Percentiles rank a stretch among this genome's conserved stretches.
phyloP scores from a whole-genome alignment of 495 filamentous ascomycete genomes.

The Letharia columbiana region DNA sequence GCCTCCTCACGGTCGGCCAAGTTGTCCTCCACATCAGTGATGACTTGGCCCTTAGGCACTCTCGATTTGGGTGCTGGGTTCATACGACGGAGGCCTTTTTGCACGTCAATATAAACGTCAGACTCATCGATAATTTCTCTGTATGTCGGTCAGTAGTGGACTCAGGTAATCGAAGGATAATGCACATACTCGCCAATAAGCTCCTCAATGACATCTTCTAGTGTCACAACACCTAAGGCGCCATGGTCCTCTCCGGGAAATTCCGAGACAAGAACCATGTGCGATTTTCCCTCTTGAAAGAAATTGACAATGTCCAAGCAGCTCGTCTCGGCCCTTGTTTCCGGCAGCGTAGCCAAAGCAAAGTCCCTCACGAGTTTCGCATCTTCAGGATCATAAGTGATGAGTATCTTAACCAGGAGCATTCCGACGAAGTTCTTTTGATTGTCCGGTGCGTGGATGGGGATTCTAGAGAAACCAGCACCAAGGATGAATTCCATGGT shows the following conservation, averaged over 20 bases:
- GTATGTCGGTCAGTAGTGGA: conserved; percentile 21
- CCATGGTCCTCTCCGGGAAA: conserved; percentile 81
- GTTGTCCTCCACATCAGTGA: conserved; percentile 28
- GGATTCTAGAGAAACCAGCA: conserved; percentile 90
- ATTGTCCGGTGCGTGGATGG: conserved; percentile 82
- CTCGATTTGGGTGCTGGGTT: conserved; percentile 55
- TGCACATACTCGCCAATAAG: conserved; percentile 84
- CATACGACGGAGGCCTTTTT: conserved; percentile 87
- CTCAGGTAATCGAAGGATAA: not conserved
- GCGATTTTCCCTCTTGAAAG: conserved; percentile 97
- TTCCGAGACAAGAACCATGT: conserved; percentile 95
- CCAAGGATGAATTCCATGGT: conserved; percentile 90
- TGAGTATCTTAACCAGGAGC: conserved; percentile 95
- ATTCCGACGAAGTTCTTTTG: conserved; percentile 86
- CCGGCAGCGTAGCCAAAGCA: conserved; percentile 83
- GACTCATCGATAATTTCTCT: conserved; percentile 83
- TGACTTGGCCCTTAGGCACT: conserved; percentile 49
- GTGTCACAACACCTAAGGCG: conserved; percentile 83
- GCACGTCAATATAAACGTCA: conserved; percentile 91
- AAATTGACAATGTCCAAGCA: conserved; percentile 98
- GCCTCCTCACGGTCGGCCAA: conserved; percentile 29
- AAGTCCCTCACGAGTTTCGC: conserved; percentile 77
- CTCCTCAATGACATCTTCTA: conserved; percentile 98
- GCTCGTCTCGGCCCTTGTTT: conserved; percentile 88
- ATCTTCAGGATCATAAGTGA: conserved; percentile 97